These are phyloP conservation scores for Aureobasidium sp. DNA, from an alignment of 2,329 filamentous ascomycete species.

Conservation along the genomic window DNA sequence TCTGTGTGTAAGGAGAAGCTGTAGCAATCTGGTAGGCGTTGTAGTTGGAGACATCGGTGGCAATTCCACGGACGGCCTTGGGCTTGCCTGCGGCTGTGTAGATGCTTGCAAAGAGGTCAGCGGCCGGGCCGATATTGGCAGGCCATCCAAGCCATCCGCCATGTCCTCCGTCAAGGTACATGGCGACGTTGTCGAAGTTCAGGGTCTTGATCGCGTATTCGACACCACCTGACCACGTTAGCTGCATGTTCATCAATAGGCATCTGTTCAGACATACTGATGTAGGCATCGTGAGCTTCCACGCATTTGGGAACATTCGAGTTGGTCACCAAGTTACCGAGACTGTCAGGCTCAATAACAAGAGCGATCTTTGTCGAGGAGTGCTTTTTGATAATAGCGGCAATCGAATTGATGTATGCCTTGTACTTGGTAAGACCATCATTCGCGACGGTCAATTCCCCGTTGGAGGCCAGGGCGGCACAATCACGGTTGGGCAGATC, in stretches of 20 bases:
- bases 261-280: constrained; percentile 25
- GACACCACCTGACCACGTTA: constrained; percentile 27
- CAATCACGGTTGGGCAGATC: constrained; percentile 57
- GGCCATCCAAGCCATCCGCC: constrained; percentile 57
- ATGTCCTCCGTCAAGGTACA: constrained; percentile 57
- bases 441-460: constrained; percentile 49
- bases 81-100: constrained; percentile 41
- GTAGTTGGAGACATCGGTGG: constrained; percentile 52
- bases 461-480: constrained; percentile 54
- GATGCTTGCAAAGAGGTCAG: constrained; percentile 38
- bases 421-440: constrained; percentile 43
- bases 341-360: constrained; percentile 51
- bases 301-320: constrained; percentile 45
- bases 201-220: constrained; percentile 48
- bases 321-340: constrained; percentile 57
- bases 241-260: not conserved
- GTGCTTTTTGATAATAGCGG: constrained; percentile 43
- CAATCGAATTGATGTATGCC: constrained; percentile 33
- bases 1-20: constrained; percentile 36
- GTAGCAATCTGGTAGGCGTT: constrained; percentile 43
- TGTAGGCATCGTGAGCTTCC: constrained; percentile 46
- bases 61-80: constrained; percentile 42
- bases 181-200: constrained; percentile 52
- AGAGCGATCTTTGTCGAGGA: constrained; percentile 44
- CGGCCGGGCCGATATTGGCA: constrained; percentile 46